A percentile compares a stretch with the other conserved stretches of the same genome.
Conservation (phyloP, 306 rosid genomes). For the Gynostemma pentaphyllum region DNA sequence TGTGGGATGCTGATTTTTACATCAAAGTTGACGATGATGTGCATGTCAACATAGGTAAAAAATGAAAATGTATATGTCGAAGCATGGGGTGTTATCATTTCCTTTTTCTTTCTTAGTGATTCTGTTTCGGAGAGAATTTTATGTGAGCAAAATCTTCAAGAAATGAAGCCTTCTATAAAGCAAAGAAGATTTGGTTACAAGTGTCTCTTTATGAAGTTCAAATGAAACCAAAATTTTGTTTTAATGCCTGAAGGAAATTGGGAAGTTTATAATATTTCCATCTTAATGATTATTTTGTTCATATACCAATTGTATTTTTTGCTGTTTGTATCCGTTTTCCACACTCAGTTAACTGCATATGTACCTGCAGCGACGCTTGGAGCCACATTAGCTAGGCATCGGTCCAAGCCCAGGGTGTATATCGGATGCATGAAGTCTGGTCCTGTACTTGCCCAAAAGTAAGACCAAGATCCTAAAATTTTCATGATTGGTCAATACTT, state of each 20-base stretch:
- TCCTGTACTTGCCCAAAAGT: constrained; percentile 53
- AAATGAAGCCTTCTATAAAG: too few species aligned
- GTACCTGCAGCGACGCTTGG: constrained; percentile 36
- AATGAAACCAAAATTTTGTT: neutral
- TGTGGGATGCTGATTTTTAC: constrained; percentile 51
- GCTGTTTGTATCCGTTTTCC: neutral
- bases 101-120: neutral
- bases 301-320: neutral
- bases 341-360: neutral
- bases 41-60: constrained; percentile 49
- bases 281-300: neutral
- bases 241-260: neutral
- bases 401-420: constrained; percentile 33
- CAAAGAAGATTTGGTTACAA: neutral
- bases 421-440: constrained; percentile 62
- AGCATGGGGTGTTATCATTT: neutral
- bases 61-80: neutral
- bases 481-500: neutral
- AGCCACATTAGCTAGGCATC: constrained; percentile 40
- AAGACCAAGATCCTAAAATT: neutral
- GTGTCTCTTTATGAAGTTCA: neutral
- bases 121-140: too few species aligned
- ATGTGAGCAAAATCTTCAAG: too few species aligned
- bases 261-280: neutral
- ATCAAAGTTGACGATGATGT: constrained; percentile 56